phyloP scores from a whole-genome alignment of 176 grass and related monocot genomes.

The Tillandsia leiboldiana region DNA sequence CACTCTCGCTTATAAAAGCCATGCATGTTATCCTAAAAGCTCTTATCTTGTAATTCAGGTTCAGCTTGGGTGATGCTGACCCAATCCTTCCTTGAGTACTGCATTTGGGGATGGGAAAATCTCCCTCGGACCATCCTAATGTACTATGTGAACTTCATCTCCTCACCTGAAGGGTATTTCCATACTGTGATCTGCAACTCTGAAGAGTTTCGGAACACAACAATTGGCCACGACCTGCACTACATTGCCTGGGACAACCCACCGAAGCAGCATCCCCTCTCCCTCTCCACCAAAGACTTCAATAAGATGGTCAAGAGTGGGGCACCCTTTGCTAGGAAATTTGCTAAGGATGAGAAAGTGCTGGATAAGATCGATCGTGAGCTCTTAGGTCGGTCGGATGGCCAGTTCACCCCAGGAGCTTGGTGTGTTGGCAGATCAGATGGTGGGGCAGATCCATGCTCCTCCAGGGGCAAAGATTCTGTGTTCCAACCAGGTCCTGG shows the following conservation, averaged over 20 bases:
- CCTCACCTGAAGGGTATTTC: conserved; percentile 88
- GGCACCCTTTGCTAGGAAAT: conserved; percentile 72
- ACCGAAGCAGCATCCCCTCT: conserved; percentile 69
- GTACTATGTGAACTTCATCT: conserved; percentile 92
- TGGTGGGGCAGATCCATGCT: conserved; percentile 44
- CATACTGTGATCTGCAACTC: conserved; percentile 90
- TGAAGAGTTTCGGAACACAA: conserved; percentile 43
- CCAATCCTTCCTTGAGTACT: conserved; percentile 68
- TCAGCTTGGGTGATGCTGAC: conserved; percentile 92
- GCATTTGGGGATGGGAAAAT: conserved; percentile 83
- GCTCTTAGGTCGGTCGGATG: conserved; percentile 50
- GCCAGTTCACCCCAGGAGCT: conserved; percentile 58
- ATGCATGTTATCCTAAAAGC: neutral
- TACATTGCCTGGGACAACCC: conserved; percentile 89
- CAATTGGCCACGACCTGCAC: conserved; percentile 68
- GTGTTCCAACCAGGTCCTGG: conserved; percentile 53
- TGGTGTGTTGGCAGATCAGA: conserved; percentile 61
- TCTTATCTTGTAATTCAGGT: conserved; percentile 25
- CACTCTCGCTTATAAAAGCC: neutral
- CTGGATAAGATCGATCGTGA: conserved; percentile 69
- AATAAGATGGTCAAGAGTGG: conserved; percentile 71
- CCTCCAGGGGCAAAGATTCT: conserved; percentile 41
- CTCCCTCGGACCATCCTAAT: conserved; percentile 71
- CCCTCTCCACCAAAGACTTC: conserved; percentile 65
- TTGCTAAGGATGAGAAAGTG: conserved; percentile 73